phyloP scores from a whole-genome alignment of 2,329 filamentous ascomycete species.

The Sarocladiaceae sp. region DNA sequence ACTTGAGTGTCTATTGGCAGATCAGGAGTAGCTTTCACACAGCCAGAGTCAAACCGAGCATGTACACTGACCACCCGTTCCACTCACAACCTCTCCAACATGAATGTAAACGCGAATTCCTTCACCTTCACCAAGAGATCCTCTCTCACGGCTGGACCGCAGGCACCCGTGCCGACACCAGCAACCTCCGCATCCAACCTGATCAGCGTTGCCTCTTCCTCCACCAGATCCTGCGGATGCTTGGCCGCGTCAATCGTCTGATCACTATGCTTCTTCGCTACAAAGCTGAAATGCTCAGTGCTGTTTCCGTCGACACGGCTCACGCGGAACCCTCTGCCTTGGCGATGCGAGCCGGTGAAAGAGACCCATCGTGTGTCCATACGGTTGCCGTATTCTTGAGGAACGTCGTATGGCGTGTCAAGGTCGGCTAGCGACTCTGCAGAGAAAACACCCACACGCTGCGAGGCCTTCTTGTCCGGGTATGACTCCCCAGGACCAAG shows the following conservation, averaged over 20 bases:
- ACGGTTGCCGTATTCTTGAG: conserved; percentile 62
- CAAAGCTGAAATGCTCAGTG: conserved; percentile 8
- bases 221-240: conserved; percentile 54
- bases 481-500: conserved; percentile 59
- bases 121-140: conserved; percentile 26
- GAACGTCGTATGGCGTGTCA: conserved; percentile 56
- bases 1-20: conserved; percentile 1
- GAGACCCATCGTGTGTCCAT: conserved; percentile 53
- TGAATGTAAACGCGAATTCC: conserved; percentile 1
- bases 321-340: conserved; percentile 16
- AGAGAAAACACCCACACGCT: conserved; percentile 44
- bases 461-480: conserved; percentile 52
- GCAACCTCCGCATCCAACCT: conserved; percentile 32
- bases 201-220: conserved; percentile 34
- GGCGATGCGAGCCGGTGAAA: conserved; percentile 17
- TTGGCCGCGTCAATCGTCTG: conserved; percentile 45
- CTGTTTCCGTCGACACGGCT: background rate
- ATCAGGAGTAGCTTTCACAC: background rate
- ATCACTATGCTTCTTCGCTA: conserved; percentile 23
- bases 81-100: conserved; percentile 2
- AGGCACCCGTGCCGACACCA: conserved; percentile 37
- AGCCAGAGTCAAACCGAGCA: background rate
- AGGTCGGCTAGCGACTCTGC: conserved; percentile 37
- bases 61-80: background rate
- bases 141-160: conserved; percentile 34